phyloP scores from a whole-genome alignment of 2,329 filamentous ascomycete genomes.

The Hirsutella rhossiliensis region DNA sequence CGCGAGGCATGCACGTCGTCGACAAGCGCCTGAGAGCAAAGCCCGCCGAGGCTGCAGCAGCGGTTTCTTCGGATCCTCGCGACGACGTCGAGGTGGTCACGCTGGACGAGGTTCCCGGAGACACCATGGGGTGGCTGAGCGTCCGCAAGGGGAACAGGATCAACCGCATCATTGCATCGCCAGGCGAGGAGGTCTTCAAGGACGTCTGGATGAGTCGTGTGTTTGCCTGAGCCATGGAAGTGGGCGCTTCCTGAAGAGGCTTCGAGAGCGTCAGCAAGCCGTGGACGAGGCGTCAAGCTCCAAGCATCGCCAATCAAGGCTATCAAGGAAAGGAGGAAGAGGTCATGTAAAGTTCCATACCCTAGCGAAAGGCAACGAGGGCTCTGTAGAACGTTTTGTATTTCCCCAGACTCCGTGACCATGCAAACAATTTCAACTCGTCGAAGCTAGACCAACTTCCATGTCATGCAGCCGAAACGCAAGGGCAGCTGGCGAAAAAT shows the following conservation, averaged over 20 bases:
- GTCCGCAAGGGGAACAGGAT: conserved; percentile 66
- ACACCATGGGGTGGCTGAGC: conserved; percentile 68
- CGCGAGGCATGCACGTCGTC: conserved; percentile 76
- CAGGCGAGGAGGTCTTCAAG: conserved; percentile 56
- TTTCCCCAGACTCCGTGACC: conserved; percentile 5
- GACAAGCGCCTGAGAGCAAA: conserved; percentile 56
- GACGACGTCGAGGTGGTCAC: conserved; percentile 26
- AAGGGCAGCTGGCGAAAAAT: neutral
- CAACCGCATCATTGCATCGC: conserved; percentile 57
- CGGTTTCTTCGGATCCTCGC: conserved; percentile 27
- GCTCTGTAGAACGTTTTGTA: neutral
- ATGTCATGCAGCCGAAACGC: neutral
- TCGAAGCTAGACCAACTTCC: neutral
- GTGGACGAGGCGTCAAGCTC: neutral
- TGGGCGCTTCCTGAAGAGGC: neutral
- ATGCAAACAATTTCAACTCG: conserved; percentile 2
- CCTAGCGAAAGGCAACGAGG: neutral
- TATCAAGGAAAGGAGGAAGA: neutral
- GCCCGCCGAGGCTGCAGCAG: conserved; percentile 29
- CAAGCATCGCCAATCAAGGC: neutral
- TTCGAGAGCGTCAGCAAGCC: conserved; percentile 6
- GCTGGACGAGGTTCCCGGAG: conserved; percentile 48
- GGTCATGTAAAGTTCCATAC: neutral
- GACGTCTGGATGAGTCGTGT: conserved; percentile 52
- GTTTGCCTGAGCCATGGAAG: conserved; percentile 32